These are phyloP conservation scores for Galerina sulciceps DNA, from an alignment of 768 basidiomycete species.

Conservation along the genomic window DNA sequence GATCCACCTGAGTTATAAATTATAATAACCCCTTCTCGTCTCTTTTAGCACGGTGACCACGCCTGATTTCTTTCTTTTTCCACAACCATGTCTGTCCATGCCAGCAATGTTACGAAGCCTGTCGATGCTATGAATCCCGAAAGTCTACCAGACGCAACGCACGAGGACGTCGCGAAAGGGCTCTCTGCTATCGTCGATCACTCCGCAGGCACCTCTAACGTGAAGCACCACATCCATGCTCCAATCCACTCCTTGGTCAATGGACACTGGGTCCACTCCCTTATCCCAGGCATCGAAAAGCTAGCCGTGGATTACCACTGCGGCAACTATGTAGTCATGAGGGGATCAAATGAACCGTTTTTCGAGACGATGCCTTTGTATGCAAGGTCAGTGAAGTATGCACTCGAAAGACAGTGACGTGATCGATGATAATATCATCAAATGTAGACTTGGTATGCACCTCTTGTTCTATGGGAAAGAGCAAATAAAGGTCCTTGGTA, in stretches of 20 bases:
- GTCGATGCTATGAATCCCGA: conserved; percentile 33
- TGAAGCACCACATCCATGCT: conserved; percentile 35
- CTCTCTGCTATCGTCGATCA: conserved; percentile 40
- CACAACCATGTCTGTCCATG: conserved; percentile 10
- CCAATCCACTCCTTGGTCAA: conserved; percentile 29
- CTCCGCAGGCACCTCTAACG: conserved; percentile 31
- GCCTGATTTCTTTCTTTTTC: not conserved
- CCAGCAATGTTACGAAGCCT: conserved; percentile 18
- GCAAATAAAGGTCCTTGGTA: conserved; percentile 53
- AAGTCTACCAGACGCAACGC: conserved; percentile 38
- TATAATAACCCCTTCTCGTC: not conserved
- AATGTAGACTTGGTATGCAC: conserved; percentile 70
- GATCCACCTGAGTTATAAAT: not conserved
- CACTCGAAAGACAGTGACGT: not conserved
- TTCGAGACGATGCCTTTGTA: conserved; percentile 82
- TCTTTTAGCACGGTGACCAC: not conserved
- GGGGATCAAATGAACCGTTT: conserved; percentile 51
- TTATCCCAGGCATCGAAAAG: conserved; percentile 60
- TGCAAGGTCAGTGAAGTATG: conserved; percentile 39
- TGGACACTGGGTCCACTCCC: conserved; percentile 44
- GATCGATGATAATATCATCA: not conserved
- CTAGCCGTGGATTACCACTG: conserved; percentile 56
- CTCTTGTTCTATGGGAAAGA: conserved; percentile 66
- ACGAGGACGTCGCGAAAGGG: conserved; percentile 34
- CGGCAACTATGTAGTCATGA: conserved; percentile 60